Evolutionary conservation across 1,139 yeast genomes (phyloP), one percentile per base, ranked within the genome.

Genomic region (Kodamaea anthophila): DNA sequence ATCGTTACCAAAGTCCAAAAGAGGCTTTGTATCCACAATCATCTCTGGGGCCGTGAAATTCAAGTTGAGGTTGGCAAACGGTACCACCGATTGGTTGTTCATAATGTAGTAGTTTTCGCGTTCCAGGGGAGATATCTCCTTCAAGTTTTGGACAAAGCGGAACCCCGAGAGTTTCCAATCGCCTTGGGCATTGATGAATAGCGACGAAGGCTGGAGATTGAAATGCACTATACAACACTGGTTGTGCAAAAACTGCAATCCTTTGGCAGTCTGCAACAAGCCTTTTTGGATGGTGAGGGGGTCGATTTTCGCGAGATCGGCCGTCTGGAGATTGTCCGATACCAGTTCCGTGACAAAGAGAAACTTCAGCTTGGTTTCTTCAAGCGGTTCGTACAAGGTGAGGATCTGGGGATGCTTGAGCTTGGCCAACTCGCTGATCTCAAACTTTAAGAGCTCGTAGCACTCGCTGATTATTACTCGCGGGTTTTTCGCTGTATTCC

Each of bases 101-200:
- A 80, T 78, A 29, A 79, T 58, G 42, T 65, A 78, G 42, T 62
- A 77, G 33, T 73, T 77, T 7, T 62, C 65, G 51, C 77, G 58
- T 51, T 51, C 76, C 49, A 33, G 67, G 13, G 58, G 65, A 2
- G 73, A 55, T 5, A 73, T 58, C 26, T 67, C 70, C 39, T 53
- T 68, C 31, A 74, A 44, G 34, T 70, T 70, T 24, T 79, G 80
- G 15, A 84, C 53, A 43, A 81, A 81, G 29, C 72, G 72, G 40
- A 83, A 69, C 1, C 97, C 96, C 6, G 82, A 72, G 3, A 91
- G 53, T 53, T 88, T 91, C 97, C 97, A 93, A 55, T 91, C 98
- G 1, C 94, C 93, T 42, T 82, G 87, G 23, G 75, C 78, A 41
- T 83, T 88, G 15, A 91, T 70, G 37, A 80, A 72, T 1, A 91